A percentile compares a stretch with the other conserved stretches of the same genome.
These are phyloP conservation scores for Xeromyces bisporus DNA, from an alignment of 495 filamentous ascomycete species.

Conservation along the genomic window DNA sequence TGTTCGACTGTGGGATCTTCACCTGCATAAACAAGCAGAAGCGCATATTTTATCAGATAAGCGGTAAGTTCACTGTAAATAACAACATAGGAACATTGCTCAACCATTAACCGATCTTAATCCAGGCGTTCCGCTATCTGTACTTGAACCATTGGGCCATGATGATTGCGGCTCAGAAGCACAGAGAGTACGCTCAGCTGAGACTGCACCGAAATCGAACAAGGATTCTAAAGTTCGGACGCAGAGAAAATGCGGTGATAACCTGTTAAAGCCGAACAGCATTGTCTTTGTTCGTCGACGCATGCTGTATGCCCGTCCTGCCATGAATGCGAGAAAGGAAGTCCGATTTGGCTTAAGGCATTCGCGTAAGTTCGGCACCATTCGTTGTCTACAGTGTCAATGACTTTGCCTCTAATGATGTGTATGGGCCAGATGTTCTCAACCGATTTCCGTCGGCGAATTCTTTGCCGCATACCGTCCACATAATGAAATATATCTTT, in stretches of 20 bases:
- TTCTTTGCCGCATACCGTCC: conserved; percentile 37
- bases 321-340: conserved; percentile 45
- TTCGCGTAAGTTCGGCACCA: conserved; percentile 47
- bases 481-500: conserved; percentile 84
- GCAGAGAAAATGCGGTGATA: not conserved
- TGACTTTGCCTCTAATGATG: conserved; percentile 1
- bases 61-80: conserved; percentile 35
- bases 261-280: conserved; percentile 27
- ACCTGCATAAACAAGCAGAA: conserved; percentile 36
- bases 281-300: conserved; percentile 68
- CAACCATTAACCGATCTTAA: not conserved
- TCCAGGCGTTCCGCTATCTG: conserved; percentile 31
- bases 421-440: conserved; percentile 48
- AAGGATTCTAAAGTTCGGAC: not conserved
- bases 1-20: conserved; percentile 70
- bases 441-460: conserved; percentile 47
- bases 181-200: not conserved
- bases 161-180: not conserved
- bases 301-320: conserved; percentile 69
- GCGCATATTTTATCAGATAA: conserved; percentile 60
- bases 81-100: not conserved
- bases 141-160: conserved; percentile 16
- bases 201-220: not conserved
- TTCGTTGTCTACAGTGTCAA: not conserved
- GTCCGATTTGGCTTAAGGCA: conserved; percentile 60